These are phyloP conservation scores for Aspergillus egyptiacus DNA, from an alignment of 495 filamentous ascomycete genomes.

Conservation along the genomic window DNA sequence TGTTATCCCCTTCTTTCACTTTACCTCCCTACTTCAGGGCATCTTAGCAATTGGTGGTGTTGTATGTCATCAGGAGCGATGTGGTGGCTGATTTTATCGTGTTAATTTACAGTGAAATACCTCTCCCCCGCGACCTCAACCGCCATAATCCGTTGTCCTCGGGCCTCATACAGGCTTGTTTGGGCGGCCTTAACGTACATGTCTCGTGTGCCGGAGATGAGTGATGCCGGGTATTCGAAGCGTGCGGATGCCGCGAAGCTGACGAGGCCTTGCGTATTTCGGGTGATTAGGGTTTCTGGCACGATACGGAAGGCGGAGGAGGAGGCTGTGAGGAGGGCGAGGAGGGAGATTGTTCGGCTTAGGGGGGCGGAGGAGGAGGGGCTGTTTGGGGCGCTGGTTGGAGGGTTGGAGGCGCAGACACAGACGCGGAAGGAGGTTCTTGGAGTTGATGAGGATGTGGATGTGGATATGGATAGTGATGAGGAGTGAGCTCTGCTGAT, in stretches of 20 bases:
- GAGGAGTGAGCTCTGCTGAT: slow-evolving; percentile 17
- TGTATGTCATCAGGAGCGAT: neutral
- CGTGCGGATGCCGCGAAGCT: slow-evolving; percentile 31
- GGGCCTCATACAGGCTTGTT: slow-evolving; percentile 73
- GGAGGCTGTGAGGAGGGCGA: slow-evolving; percentile 73
- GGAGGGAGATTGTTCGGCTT: slow-evolving; percentile 60
- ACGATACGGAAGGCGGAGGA: slow-evolving; percentile 91
- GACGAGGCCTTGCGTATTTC: slow-evolving; percentile 60
- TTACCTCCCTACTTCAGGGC: too few relatives aligned
- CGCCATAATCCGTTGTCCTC: slow-evolving; percentile 75
- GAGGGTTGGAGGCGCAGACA: slow-evolving; percentile 9
- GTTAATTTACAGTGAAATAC: slow-evolving; percentile 68
- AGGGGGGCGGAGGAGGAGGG: slow-evolving; percentile 40
- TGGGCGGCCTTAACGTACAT: slow-evolving; percentile 87
- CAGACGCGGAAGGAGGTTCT: slow-evolving; percentile 19
- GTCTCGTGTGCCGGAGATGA: slow-evolving; percentile 53
- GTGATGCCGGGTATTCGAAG: slow-evolving; percentile 14
- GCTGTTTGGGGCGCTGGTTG: slow-evolving; percentile 36
- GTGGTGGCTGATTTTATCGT: neutral
- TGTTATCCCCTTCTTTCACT: slow-evolving; percentile 13
- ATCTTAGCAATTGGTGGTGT: too few relatives aligned
- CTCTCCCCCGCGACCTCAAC: slow-evolving; percentile 88
- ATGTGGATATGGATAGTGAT: slow-evolving; percentile 42
- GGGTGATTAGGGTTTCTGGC: slow-evolving; percentile 86
- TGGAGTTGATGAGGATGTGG: slow-evolving; percentile 47